Base-by-base conservation (phyloP, 1,284 basidiomycete genomes). In the Irpex rosettiformis region DNA sequence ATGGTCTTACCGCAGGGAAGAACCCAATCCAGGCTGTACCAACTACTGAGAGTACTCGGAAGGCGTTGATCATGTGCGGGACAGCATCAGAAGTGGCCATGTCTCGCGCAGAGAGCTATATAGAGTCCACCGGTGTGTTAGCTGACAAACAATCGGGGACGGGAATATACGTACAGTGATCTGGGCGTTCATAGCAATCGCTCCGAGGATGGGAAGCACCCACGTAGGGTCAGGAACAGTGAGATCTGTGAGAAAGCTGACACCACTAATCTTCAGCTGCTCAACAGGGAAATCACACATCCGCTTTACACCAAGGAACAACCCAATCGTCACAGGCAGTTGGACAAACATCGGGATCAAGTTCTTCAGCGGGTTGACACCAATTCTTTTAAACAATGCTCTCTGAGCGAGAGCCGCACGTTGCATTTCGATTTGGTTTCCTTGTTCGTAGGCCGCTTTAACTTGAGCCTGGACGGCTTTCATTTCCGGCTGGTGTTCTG, bases 291-390 rank as follows among this genome's bases (percentile, higher is more conserved):
- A 72, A 52, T 79, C 77, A 59, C 89, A 89, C 75, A 98, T 81
- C 40, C 76, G 77, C 70, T 86, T 84, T 52, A 98, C 72, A 13
- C 86, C 94, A 64, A 95, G 88, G 81, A 98, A 99, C 76, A 94
- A 79, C 27, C 88, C 86, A 52, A 98, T 75, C 62, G 93, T 91
- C 52, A 95, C 77, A 0, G 93, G 87, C 45, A 94, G 74, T 70
- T 97, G 94, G 2, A 88, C 66, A 56, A 93, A 69, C 5, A 89
- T 86, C 53, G 83, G 77, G 10, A 85, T 65, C 24, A 91, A 66
- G 61, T 86, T 79, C 42, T 79, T 77, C 51, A 79, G 65, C 42
- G 92, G 79, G 63, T 80, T 85, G 56, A 93, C 86, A 40, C 89
- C 85, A 43, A 92, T 84, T 58, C 88, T 82, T 64, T 81, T 74